These are phyloP conservation scores for Psilocybe mexicana DNA, from an alignment of 1,284 basidiomycete species.

Conservation along the genomic window DNA sequence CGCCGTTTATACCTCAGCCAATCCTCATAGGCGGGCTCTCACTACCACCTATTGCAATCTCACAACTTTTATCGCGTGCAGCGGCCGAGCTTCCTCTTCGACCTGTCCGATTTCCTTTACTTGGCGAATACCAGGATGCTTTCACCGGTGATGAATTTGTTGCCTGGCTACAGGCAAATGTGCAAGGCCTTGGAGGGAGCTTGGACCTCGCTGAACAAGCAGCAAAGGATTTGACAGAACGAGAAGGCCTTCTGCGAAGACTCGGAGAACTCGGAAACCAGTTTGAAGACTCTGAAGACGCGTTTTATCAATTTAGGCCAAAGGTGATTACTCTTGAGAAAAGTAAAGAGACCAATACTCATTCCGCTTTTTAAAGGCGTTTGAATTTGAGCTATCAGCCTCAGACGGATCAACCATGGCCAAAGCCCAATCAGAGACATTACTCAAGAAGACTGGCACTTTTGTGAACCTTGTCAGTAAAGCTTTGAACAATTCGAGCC, in stretches of 20 bases:
- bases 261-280: constrained; percentile 81
- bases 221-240: constrained; percentile 74
- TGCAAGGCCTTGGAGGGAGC: constrained; percentile 69
- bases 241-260: constrained; percentile 71
- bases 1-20: constrained; percentile 45
- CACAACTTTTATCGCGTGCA: constrained; percentile 66
- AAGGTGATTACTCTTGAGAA: constrained; percentile 47
- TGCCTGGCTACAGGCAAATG: constrained; percentile 69
- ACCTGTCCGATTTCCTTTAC: constrained; percentile 71
- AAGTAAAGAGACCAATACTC: not conserved
- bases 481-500: constrained; percentile 53
- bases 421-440: constrained; percentile 41
- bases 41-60: constrained; percentile 63
- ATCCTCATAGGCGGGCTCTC: constrained; percentile 76
- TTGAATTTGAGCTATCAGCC: constrained; percentile 54
- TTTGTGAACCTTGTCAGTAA: constrained; percentile 75
- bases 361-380: constrained; percentile 49
- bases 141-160: constrained; percentile 84
- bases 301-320: constrained; percentile 78
- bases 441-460: constrained; percentile 67
- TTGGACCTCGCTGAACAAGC: constrained; percentile 80
- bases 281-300: constrained; percentile 74
- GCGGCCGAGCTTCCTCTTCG: constrained; percentile 63
- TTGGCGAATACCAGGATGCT: constrained; percentile 87
- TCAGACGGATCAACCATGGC: constrained; percentile 34